Percentiles rank a stretch among this genome's conserved stretches.
Conservation (phyloP, 192 early-diverging fungal genomes). For the Chytriomyces confervae region DNA sequence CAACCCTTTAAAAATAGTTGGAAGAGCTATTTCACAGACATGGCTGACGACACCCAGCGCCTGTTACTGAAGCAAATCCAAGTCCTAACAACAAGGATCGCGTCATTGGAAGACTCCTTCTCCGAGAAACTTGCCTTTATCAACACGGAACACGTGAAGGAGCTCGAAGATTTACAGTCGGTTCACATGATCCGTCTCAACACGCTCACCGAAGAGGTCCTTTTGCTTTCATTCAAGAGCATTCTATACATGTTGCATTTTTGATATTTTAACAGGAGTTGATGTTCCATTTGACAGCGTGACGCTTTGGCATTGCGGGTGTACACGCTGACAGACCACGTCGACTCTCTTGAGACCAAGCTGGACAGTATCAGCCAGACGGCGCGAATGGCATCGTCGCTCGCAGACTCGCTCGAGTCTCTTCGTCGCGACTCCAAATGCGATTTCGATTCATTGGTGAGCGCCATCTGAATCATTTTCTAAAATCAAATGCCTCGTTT, state of each 20-base stretch:
- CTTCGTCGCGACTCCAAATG: conserved; percentile 25
- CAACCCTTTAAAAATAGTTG: not conserved
- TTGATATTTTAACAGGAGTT: not conserved
- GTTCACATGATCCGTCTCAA: conserved; percentile 30
- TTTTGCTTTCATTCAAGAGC: not conserved
- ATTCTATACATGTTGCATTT: not conserved
- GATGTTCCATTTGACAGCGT: conserved; percentile 1
- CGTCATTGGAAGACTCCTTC: not conserved
- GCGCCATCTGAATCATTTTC: not conserved
- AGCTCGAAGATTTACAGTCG: conserved; percentile 24
- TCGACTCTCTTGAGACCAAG: not conserved
- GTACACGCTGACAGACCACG: conserved; percentile 1
- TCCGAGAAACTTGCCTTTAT: conserved; percentile 20
- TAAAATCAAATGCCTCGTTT: not conserved
- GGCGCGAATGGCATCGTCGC: not conserved
- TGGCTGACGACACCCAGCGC: not conserved
- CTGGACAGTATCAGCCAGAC: not conserved
- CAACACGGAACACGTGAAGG: conserved; percentile 27
- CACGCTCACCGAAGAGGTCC: conserved; percentile 5
- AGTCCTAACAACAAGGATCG: not conserved
- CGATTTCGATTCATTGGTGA: conserved; percentile 10
- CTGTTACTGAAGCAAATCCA: conserved; percentile 4
- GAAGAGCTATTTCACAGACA: not conserved
- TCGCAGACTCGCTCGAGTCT: not conserved
- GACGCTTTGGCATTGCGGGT: conserved; percentile 6